phyloP scores from a whole-genome alignment of 2,329 filamentous ascomycete species.

The Dactylellina cionopaga region DNA sequence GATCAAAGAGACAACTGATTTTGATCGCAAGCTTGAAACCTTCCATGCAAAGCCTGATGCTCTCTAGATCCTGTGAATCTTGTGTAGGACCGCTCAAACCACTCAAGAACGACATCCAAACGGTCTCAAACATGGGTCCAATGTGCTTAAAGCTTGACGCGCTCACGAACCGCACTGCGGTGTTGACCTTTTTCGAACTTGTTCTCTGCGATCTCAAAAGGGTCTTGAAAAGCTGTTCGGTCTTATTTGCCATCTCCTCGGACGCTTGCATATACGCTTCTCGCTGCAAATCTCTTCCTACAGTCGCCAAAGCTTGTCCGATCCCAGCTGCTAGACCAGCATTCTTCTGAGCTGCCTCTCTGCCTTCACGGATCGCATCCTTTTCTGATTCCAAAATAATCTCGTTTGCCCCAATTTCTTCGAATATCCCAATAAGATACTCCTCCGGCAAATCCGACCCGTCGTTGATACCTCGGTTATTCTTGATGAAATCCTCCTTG shows the following conservation, averaged over 20 bases:
- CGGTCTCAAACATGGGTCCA: slow-evolving; percentile 97
- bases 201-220: slow-evolving; percentile 88
- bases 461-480: slow-evolving; percentile 98
- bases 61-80: slow-evolving; percentile 89
- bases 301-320: slow-evolving; percentile 88
- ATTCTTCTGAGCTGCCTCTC: slow-evolving; percentile 73
- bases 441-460: slow-evolving; percentile 91
- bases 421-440: slow-evolving; percentile 86
- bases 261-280: slow-evolving; percentile 96
- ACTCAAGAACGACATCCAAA: slow-evolving; percentile 99
- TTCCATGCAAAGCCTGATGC: slow-evolving; percentile 91
- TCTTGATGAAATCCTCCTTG: slow-evolving; percentile 97
- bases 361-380: slow-evolving; percentile 71
- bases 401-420: slow-evolving; percentile 90
- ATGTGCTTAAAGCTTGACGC: slow-evolving; percentile 94
- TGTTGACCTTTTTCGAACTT: slow-evolving; percentile 74
- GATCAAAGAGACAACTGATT: slow-evolving; percentile 90
- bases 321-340: slow-evolving; percentile 81
- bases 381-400: slow-evolving; percentile 94
- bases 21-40: slow-evolving; percentile 93
- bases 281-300: slow-evolving; percentile 87
- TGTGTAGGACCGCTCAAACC: slow-evolving; percentile 93
- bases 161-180: slow-evolving; percentile 80
- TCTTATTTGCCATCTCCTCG: slow-evolving; percentile 86
- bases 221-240: slow-evolving; percentile 89